A percentile compares a stretch with the other conserved stretches of the same genome.
Conservation (phyloP, 2,329 filamentous ascomycete genomes). For the Penicillium sp. region DNA sequence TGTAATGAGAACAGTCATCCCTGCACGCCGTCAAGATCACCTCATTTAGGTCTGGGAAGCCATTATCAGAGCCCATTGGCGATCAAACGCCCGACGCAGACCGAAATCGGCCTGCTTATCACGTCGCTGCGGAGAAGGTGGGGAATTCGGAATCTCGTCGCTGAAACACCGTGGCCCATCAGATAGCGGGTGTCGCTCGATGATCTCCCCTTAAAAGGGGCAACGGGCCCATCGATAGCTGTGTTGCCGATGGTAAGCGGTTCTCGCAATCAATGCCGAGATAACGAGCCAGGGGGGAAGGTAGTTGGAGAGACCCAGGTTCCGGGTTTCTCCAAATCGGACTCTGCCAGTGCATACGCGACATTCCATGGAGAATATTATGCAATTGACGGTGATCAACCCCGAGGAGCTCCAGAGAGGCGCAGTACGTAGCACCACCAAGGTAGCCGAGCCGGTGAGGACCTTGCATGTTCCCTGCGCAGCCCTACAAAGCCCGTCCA, state of each 20-base stretch:
- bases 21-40: constrained; percentile 6
- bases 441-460: constrained; percentile 19
- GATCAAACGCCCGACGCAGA: no score
- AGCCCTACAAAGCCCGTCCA: constrained; percentile 12
- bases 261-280: not conserved
- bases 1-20: not conserved
- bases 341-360: no score
- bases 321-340: no score
- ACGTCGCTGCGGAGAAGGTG: constrained; percentile 1
- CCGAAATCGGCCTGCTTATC: constrained; percentile 13
- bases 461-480: constrained; percentile 16
- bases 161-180: not conserved
- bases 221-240: not conserved
- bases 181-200: not conserved
- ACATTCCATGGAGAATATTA: no score
- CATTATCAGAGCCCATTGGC: constrained; percentile 4
- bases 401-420: not conserved
- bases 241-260: constrained; percentile 3
- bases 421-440: constrained; percentile 2
- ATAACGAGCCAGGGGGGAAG: no score
- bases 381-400: not conserved
- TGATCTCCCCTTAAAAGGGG: not conserved
- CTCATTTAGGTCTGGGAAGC: constrained; percentile 28
- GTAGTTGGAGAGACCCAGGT: no score
- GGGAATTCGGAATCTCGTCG: constrained; percentile 2